Evolutionary conservation across 257 asterid species (phyloP).

Genomic region (Petunia secreta): DNA sequence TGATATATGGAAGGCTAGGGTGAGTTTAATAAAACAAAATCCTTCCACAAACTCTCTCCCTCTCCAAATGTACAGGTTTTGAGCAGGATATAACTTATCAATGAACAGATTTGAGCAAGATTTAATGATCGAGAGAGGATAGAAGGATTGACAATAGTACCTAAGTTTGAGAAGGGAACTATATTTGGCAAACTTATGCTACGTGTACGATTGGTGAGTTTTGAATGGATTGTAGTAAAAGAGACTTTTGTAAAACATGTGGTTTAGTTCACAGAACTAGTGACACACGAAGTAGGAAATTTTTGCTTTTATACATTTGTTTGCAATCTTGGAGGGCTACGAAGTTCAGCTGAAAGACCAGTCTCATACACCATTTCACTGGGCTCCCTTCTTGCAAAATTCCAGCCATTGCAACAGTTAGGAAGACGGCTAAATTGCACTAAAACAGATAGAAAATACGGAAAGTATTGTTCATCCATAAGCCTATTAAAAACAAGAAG

Average conservation of each 20-base stretch:
- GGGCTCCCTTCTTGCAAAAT: background rate
- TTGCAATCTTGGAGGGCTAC: background rate
- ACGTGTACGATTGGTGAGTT: background rate
- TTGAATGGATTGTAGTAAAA: slow-evolving; percentile 9
- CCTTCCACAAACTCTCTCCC: background rate
- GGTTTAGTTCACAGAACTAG: background rate
- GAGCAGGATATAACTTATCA: background rate
- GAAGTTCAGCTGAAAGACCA: background rate
- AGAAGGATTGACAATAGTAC: background rate
- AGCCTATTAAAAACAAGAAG: background rate
- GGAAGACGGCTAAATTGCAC: background rate
- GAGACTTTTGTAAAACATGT: background rate
- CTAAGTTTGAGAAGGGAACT: background rate
- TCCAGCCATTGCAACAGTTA: background rate
- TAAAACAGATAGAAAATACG: background rate
- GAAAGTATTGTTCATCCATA: background rate
- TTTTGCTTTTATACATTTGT: background rate
- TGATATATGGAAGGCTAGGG: background rate
- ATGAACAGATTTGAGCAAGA: slow-evolving; percentile 6
- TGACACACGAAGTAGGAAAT: background rate
- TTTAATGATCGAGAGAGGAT: background rate
- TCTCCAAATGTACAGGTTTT: slow-evolving; percentile 19
- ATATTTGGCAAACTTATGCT: background rate
- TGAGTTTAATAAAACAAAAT: background rate
- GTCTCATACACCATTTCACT: background rate